Conservation (phyloP, 2,329 filamentous ascomycete genomes). For the Phialocephala subalpina region DNA sequence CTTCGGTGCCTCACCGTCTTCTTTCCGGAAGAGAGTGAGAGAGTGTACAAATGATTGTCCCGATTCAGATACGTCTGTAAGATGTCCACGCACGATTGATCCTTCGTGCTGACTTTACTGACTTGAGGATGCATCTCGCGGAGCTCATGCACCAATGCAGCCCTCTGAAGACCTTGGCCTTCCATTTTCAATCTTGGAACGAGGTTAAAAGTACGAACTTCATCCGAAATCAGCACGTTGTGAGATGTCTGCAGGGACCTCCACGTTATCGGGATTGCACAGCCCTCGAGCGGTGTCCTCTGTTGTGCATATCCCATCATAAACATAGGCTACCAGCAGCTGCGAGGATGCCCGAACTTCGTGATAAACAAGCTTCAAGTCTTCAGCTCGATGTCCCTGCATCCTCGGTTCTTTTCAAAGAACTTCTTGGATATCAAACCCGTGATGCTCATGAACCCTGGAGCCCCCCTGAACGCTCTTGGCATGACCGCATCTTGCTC, state of each 20-base stretch:
- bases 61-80: not conserved
- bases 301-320: not conserved
- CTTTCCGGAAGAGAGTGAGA: not conserved
- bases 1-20: not conserved
- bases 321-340: not conserved
- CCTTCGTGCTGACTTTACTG: conserved; percentile 8
- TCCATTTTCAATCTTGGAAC: conserved; percentile 6
- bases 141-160: not conserved
- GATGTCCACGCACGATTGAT: not conserved
- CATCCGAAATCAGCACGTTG: not conserved
- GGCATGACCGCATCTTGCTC: not conserved
- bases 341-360: not conserved
- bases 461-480: conserved; percentile 3
- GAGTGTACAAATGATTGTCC: not conserved
- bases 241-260: conserved; percentile 4
- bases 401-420: not conserved
- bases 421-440: not conserved
- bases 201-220: not conserved
- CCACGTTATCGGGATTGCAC: conserved; percentile 3
- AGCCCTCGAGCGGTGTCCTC: conserved; percentile 3
- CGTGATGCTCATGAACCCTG: not conserved
- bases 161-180: not conserved
- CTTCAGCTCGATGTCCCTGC: not conserved
- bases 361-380: not conserved
- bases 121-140: not conserved